Percentiles rank a stretch among this genome's conserved stretches.
phyloP scores from a whole-genome alignment of 148 eudicot species.

The Arbutus unedo region DNA sequence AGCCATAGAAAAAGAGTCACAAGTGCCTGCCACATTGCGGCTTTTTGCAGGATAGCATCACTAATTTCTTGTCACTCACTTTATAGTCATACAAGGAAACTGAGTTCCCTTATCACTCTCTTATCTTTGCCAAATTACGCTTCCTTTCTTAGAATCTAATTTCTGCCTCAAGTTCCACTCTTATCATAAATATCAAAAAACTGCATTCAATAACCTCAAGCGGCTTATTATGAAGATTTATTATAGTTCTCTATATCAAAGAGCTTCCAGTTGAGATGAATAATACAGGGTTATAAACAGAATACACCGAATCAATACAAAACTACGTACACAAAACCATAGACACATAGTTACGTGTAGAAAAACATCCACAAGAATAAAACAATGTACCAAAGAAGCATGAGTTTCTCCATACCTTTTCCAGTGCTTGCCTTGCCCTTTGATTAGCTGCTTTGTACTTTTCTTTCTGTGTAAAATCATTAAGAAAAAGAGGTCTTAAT shows the following conservation, averaged over 20 bases:
- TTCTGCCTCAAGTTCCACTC: background rate
- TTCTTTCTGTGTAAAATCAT: conserved; percentile 44
- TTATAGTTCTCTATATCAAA: background rate
- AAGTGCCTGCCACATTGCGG: too few species aligned
- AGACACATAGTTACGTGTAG: too few species aligned
- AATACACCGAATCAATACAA: background rate
- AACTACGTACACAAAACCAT: background rate
- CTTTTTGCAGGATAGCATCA: too few species aligned
- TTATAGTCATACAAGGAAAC: too few species aligned
- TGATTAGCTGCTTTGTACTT: conserved; percentile 80
- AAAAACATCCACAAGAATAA: background rate
- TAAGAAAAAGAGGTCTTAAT: background rate
- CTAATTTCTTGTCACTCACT: too few species aligned
- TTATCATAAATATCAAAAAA: background rate
- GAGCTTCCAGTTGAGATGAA: background rate
- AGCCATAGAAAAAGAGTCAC: too few species aligned
- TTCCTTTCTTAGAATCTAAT: too few species aligned
- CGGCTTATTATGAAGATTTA: background rate
- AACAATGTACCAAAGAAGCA: background rate
- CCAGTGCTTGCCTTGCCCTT: conserved; percentile 69
- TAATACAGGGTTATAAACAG: too few species aligned
- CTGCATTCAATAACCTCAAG: background rate
- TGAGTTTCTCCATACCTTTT: conserved; percentile 47
- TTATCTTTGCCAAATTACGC: too few species aligned
- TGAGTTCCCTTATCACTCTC: too few species aligned